These are phyloP conservation scores for Plantago coronopus DNA, from an alignment of 305 asterid species.

Conservation along the genomic window DNA sequence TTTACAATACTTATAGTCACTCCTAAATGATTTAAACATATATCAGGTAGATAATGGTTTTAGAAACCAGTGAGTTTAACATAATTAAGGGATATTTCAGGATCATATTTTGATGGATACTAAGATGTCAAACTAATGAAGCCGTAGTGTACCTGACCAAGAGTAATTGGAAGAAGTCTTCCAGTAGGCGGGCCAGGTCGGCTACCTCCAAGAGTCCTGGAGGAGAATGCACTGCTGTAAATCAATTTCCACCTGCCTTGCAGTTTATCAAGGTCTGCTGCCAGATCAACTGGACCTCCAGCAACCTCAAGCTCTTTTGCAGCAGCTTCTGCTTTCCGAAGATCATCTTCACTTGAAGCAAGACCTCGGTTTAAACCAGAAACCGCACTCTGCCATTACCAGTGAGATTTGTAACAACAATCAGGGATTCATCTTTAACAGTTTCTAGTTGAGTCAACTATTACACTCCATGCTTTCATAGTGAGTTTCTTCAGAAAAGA, in stretches of 20 bases:
- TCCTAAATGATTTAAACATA: no score
- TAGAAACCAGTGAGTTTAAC: no score
- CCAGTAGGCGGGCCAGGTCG: slow-evolving; percentile 96
- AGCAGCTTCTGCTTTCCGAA: slow-evolving; percentile 66
- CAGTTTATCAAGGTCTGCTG: slow-evolving; percentile 57
- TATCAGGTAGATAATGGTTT: no score
- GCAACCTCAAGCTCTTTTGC: slow-evolving; percentile 80
- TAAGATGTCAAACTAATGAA: not conserved
- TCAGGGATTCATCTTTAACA: not conserved
- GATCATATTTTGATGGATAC: no score
- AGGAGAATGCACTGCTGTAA: slow-evolving; percentile 92
- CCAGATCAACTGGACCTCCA: slow-evolving; percentile 61
- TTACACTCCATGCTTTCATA: no score
- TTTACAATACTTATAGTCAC: no score
- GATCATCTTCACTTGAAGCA: slow-evolving; percentile 77
- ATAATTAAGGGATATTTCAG: no score
- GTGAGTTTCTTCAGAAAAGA: no score
- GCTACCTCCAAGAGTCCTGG: slow-evolving; percentile 88
- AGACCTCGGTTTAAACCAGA: slow-evolving; percentile 97
- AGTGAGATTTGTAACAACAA: not conserved
- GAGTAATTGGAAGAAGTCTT: slow-evolving; percentile 90
- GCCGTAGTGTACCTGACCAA: slow-evolving; percentile 60
- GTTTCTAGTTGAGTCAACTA: no score
- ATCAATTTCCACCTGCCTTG: slow-evolving; percentile 93
- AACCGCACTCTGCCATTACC: slow-evolving; percentile 61